Evolutionary conservation across 305 asterid species (phyloP), one percentile per base, ranked within the genome.

Genomic region (Petunia hybrid): DNA sequence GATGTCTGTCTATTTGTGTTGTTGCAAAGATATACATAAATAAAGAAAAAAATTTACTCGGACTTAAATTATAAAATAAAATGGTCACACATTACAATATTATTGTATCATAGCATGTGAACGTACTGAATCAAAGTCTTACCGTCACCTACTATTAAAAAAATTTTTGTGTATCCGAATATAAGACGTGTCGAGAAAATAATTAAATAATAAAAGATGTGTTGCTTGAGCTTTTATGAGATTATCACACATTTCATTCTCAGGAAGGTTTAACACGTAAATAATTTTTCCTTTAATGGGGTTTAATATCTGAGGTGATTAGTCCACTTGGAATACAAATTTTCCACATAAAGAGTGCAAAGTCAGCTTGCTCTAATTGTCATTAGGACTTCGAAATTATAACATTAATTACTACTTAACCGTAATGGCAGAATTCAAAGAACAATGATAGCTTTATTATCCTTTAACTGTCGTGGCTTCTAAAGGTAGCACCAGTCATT

Each of bases 341-440:
- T 80, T 70, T 74, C 45, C 70, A 77, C 56, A 55, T 77, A 81
- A 42, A 79, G 86, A 82, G 82, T 41, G 39, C 53, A 83, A 85
- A 80, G 89, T 85, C 86, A 86, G 85, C 83, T 75, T 83, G 82
- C 79, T 80, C 57, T 88, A 63, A 86, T 82, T 80, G 82, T 78
- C 16, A 81, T 77, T 62, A 86, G 84, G 87, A 81, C 86, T 80
- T 63, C 78, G 43, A 67, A 80, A 85, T 83, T 80, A 76, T 65
- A 63, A 81, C 51, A 83, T 79, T 61, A 84, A 64, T 79, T 81
- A 66, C 80, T 83, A 59, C 66, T 57, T 82, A 79, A 64, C 76
- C 77, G 65, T 71, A 71, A 77, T 81, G 84, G 87, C 74, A 48
- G 79, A 80, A 73, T 82, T 77, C 82, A 79, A 41, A 77, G 77